A percentile compares a stretch with the other conserved stretches of the same genome.
Conservation (phyloP, 805 yeast species). For the Sungouiozyma ichnusensis region DNA sequence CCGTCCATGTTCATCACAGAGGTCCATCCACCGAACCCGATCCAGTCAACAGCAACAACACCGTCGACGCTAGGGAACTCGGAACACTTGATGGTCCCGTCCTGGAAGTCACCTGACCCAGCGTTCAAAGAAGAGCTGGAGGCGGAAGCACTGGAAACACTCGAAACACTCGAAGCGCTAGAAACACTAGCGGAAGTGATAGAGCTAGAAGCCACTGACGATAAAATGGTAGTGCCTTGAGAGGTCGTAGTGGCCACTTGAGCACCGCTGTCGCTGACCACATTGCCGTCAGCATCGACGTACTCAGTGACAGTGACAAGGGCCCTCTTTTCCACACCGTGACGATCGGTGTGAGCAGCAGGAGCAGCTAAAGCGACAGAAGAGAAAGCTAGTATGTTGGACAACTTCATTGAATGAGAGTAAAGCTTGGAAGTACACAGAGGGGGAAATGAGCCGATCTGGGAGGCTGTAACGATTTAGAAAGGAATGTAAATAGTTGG, state of each 20-base stretch:
- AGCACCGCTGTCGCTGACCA: conserved; percentile 9
- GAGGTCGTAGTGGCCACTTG: conserved; percentile 19
- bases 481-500: not conserved
- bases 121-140: conserved; percentile 28
- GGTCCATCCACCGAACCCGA: conserved; percentile 40
- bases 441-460: not conserved
- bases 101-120: conserved; percentile 50
- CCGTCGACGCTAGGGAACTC: conserved; percentile 63
- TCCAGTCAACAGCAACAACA: conserved; percentile 49
- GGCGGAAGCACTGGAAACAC: conserved; percentile 18
- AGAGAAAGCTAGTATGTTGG: conserved; percentile 14
- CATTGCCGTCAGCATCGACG: conserved; percentile 25
- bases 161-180: conserved; percentile 11
- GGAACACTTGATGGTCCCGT: conserved; percentile 57
- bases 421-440: not conserved
- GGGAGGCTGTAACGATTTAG: not conserved
- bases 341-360: conserved; percentile 18
- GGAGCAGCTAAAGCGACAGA: conserved; percentile 23
- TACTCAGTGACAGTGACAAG: conserved; percentile 27
- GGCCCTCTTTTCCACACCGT: conserved; percentile 22
- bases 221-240: conserved; percentile 3
- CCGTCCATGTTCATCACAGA: conserved; percentile 53
- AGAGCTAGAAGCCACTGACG: conserved; percentile 5
- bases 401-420: conserved; percentile 13
- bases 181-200: conserved; percentile 6